These are phyloP conservation scores for Yueomyces sinensis DNA, from an alignment of 805 yeast species.

Conservation along the genomic window DNA sequence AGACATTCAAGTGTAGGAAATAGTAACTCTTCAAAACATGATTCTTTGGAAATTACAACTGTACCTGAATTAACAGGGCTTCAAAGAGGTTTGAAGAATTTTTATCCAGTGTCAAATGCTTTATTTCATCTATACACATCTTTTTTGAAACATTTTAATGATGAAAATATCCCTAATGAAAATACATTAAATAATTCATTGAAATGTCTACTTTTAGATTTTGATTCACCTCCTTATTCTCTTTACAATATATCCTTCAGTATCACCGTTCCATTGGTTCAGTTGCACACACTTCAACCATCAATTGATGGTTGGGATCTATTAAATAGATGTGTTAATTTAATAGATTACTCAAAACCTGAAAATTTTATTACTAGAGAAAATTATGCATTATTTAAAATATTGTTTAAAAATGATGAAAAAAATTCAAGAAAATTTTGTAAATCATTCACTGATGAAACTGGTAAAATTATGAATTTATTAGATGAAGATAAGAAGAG, in stretches of 20 bases:
- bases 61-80: too few species aligned
- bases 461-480: neutral
- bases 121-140: conserved; percentile 64
- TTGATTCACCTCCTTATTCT: neutral
- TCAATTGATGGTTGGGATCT: neutral
- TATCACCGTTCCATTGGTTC: neutral
- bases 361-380: conserved; percentile 57
- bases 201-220: neutral
- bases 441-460: neutral
- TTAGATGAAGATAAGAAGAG: too few species aligned
- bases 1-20: neutral
- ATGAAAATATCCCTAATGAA: conserved; percentile 38
- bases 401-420: too few species aligned
- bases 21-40: conserved; percentile 21
- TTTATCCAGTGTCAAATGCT: conserved; percentile 71
- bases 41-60: too few species aligned
- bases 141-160: conserved; percentile 61
- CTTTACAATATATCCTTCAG: neutral
- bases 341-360: conserved; percentile 51
- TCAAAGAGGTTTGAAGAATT: conserved; percentile 61
- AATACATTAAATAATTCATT: neutral
- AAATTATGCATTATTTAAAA: conserved; percentile 59
- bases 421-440: conserved; percentile 28
- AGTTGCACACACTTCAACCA: neutral
- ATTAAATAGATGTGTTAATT: conserved; percentile 25